Evolutionary conservation across 495 filamentous ascomycete genomes (phyloP), one percentile per base, ranked within the genome.

Genomic region (Hypoxylon fuscum): DNA sequence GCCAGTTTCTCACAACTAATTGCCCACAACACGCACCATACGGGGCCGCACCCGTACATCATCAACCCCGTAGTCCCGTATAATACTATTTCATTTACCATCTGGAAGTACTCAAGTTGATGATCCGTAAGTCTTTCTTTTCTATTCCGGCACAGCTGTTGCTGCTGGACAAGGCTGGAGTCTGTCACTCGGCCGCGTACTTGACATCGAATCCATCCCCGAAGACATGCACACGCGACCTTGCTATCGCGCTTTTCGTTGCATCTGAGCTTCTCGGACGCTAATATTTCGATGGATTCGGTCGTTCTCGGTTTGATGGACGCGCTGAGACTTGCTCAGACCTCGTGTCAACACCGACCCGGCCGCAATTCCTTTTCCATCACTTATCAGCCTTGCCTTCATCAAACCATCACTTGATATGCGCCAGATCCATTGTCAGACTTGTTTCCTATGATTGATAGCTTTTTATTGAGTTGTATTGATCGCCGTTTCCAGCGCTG

Each of bases 321-420:
- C 72, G 72, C 47, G 47, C 55, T 52, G 70, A 60, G 61, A 11
- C 45, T 38, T 58, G 31, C 51, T 55, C 40, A 25, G 37, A 29
- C 52, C 49, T 68, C 62, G 48, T 48, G 50, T 64, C 59, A 49
- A 55, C 59, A 57, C 62, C 53, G 34, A 44, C 56, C n/a, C 55
- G 48, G 32, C 59, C 64, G 62, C 60, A 77, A 79, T 81, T 81
- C 68, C 72, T 73, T 68, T 31, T 68, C 56, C 62, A 66, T 66
- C 76, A 72, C 59, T 50, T 41, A 69, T 62, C 74, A 80, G 76
- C 76, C 77, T 79, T 66, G 77, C 58, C 59, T 65, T 66, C 70
- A 78, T 79, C 77, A 66, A 74, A 74, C 66, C 75, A 74, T 73
- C 74, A 66, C 66, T 55, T 55, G 54, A 55, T 53, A 78, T 79